Percentiles rank a stretch among this genome's conserved stretches.
These are phyloP conservation scores for Akanthomyces muscarius DNA, from an alignment of 2,329 filamentous ascomycete species.

Conservation along the genomic window DNA sequence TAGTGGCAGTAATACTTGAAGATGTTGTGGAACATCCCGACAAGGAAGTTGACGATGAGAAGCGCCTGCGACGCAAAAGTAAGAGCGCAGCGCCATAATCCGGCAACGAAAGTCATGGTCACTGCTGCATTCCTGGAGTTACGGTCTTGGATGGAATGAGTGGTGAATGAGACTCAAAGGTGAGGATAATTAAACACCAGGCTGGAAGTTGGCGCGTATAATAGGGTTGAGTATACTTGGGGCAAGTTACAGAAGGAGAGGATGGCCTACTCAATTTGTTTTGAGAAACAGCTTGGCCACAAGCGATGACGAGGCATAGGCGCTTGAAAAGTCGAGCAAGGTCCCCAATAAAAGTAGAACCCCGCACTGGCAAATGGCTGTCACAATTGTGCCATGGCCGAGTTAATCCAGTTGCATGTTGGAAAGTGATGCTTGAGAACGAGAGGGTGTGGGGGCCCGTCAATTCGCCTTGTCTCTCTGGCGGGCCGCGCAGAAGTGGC, in stretches of 20 bases:
- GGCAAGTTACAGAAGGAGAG: neutral
- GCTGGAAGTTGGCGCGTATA: conserved; percentile 4
- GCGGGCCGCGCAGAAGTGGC: neutral
- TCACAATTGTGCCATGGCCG: neutral
- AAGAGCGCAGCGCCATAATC: neutral
- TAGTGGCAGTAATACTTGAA: neutral
- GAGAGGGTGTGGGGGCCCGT: conserved; percentile 1
- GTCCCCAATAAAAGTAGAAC: neutral
- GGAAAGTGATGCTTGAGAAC: neutral
- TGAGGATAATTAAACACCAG: neutral
- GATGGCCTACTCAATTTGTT: neutral
- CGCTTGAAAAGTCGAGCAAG: neutral
- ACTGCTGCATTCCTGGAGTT: conserved; percentile 6
- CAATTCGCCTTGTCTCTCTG: neutral
- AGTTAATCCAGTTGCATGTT: neutral
- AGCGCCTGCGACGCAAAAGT: neutral
- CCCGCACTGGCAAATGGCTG: neutral
- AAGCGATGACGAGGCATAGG: neutral
- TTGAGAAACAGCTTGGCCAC: neutral
- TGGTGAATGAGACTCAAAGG: neutral
- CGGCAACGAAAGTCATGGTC: neutral
- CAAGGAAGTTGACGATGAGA: neutral
- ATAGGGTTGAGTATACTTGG: neutral
- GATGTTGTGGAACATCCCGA: conserved; percentile 5
- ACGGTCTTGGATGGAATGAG: neutral